phyloP scores from a whole-genome alignment of 2,329 filamentous ascomycete species.

The Corniculantispora saksenae region DNA sequence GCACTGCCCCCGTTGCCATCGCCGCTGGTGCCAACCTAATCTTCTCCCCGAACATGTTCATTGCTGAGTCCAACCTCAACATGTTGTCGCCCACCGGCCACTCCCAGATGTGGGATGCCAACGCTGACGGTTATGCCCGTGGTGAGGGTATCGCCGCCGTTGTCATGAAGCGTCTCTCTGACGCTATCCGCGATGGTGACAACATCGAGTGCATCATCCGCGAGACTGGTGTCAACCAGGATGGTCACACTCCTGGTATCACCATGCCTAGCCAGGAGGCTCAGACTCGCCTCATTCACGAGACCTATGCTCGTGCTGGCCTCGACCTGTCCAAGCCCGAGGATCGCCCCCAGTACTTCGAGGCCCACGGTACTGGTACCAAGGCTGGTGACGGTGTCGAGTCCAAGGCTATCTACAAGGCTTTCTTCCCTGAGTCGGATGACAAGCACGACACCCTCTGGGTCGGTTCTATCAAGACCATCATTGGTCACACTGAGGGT shows the following conservation, averaged over 20 bases:
- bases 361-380: constrained; percentile 38
- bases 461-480: constrained; percentile 48
- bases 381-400: constrained; percentile 51
- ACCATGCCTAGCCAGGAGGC: constrained; percentile 53
- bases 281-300: constrained; percentile 40
- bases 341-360: constrained; percentile 43
- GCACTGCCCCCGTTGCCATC: constrained; percentile 39
- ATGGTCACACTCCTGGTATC: constrained; percentile 56
- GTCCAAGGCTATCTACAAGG: constrained; percentile 45
- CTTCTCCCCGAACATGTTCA: constrained; percentile 24
- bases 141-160: constrained; percentile 52
- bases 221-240: constrained; percentile 51
- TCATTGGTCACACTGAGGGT: constrained; percentile 50
- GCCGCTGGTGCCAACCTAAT: constrained; percentile 38
- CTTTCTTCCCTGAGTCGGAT: constrained; percentile 36
- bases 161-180: constrained; percentile 46
- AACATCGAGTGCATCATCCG: constrained; percentile 50
- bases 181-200: constrained; percentile 53
- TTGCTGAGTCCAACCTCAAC: constrained; percentile 42
- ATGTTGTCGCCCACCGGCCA: constrained; percentile 41
- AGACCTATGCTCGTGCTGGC: constrained; percentile 39
- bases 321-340: constrained; percentile 33
- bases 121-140: constrained; percentile 52
- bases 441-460: constrained; percentile 26
- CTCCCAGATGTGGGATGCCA: constrained; percentile 42